Conservation (phyloP, 1,284 basidiomycete species). For the Grifola frondosa region DNA sequence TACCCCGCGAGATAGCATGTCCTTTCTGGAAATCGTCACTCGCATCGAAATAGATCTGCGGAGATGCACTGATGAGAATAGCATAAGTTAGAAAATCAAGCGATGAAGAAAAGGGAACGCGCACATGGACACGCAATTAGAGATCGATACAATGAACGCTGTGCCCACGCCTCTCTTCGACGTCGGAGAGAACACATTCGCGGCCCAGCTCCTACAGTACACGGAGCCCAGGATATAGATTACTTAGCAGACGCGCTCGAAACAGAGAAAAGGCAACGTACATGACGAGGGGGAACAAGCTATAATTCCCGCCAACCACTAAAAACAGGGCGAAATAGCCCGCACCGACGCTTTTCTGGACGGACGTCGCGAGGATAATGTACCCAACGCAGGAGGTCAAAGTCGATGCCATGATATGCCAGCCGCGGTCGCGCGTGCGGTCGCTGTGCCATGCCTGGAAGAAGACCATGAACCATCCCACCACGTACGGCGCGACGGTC, state of each 20-base stretch:
- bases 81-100: background rate
- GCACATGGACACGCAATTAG: slow-evolving; percentile 56
- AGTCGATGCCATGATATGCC: slow-evolving; percentile 51
- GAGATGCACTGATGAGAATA: slow-evolving; percentile 42
- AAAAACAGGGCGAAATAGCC: slow-evolving; percentile 58
- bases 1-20: slow-evolving; percentile 51
- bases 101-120: slow-evolving; percentile 14
- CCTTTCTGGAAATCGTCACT: slow-evolving; percentile 49
- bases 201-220: slow-evolving; percentile 51
- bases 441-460: slow-evolving; percentile 55
- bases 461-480: slow-evolving; percentile 54
- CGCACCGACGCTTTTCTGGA: slow-evolving; percentile 49
- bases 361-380: slow-evolving; percentile 49
- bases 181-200: slow-evolving; percentile 54
- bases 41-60: slow-evolving; percentile 58
- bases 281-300: slow-evolving; percentile 58
- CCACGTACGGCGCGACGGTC: slow-evolving; percentile 53
- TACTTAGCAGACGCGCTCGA: slow-evolving; percentile 1
- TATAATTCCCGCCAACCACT: slow-evolving; percentile 53
- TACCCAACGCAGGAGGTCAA: slow-evolving; percentile 47
- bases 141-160: slow-evolving; percentile 57
- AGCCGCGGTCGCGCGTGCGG: slow-evolving; percentile 50
- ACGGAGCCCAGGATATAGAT: background rate
- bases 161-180: slow-evolving; percentile 58
- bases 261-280: slow-evolving; percentile 20